Evolutionary conservation across 2,329 filamentous ascomycete genomes (phyloP).

Genomic region (Hypoxylon sp.): DNA sequence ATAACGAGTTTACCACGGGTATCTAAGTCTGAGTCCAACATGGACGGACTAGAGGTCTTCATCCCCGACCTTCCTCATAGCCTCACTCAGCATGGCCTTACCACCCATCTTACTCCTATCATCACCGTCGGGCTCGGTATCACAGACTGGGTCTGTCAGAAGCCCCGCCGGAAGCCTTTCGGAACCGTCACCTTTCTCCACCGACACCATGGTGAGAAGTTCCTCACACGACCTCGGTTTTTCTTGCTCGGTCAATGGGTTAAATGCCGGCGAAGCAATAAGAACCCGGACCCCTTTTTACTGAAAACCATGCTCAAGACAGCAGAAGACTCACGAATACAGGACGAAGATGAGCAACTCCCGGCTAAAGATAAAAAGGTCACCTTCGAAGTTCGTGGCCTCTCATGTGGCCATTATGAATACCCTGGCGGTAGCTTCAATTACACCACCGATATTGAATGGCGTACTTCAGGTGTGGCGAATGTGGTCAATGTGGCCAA

Average conservation of each 20-base stretch:
- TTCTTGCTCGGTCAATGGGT: conserved; percentile 50
- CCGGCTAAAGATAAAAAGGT: conserved; percentile 37
- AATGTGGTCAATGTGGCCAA: conserved; percentile 57
- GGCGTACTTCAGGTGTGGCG: conserved; percentile 56
- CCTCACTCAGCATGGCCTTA: conserved; percentile 58
- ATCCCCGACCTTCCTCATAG: conserved; percentile 60
- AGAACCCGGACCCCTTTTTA: conserved; percentile 54
- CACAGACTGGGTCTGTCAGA: conserved; percentile 61
- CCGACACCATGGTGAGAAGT: conserved; percentile 57
- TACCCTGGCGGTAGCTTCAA: conserved; percentile 57
- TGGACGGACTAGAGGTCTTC: conserved; percentile 61
- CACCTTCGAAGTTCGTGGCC: conserved; percentile 40
- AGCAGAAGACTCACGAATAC: conserved; percentile 50
- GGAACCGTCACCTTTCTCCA: conserved; percentile 63
- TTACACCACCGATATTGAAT: conserved; percentile 61
- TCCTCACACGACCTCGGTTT: conserved; percentile 54
- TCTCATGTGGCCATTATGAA: conserved; percentile 65
- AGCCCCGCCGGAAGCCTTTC: conserved; percentile 54
- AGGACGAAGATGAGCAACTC: conserved; percentile 46
- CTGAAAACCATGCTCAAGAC: conserved; percentile 56
- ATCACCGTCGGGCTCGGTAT: conserved; percentile 60
- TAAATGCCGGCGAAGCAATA: conserved; percentile 57
- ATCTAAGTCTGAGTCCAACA: conserved; percentile 21
- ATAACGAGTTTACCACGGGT: neutral
- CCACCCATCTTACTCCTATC: conserved; percentile 57